phyloP scores from a whole-genome alignment of 202 grass and related monocot species.

The Panicum virgatum region DNA sequence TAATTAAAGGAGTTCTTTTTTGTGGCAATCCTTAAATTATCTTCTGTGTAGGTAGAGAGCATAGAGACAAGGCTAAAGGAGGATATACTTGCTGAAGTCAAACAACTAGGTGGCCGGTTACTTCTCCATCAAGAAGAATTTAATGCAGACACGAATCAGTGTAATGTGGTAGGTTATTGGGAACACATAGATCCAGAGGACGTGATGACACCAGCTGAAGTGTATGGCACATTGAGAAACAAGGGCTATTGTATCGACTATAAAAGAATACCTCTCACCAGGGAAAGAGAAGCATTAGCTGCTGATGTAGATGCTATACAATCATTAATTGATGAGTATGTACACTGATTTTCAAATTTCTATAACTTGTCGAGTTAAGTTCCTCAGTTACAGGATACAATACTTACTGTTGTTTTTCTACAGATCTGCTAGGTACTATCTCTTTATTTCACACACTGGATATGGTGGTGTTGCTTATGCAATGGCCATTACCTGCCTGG shows the following conservation, averaged over 20 bases:
- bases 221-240: conserved; percentile 62
- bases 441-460: conserved; percentile 94
- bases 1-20: conserved; percentile 7
- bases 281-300: conserved; percentile 97
- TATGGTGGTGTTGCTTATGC: conserved; percentile 94
- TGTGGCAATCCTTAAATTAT: conserved; percentile 32
- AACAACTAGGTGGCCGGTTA: conserved; percentile 69
- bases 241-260: conserved; percentile 82
- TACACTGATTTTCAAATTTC: conserved; percentile 18
- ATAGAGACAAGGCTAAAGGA: conserved; percentile 96
- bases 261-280: conserved; percentile 89
- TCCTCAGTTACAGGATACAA: conserved; percentile 20
- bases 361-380: conserved; percentile 7
- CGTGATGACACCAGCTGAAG: conserved; percentile 84
- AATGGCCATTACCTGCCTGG: conserved; percentile 89
- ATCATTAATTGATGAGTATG: conserved; percentile 78
- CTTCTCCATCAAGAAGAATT: conserved; percentile 89
- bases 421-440: conserved; percentile 87
- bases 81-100: conserved; percentile 84
- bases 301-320: conserved; percentile 91
- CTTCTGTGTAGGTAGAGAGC: conserved; percentile 74
- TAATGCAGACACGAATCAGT: conserved; percentile 54
- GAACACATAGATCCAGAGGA: conserved; percentile 72
- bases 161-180: conserved; percentile 92
- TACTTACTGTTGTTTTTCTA: conserved; percentile 39